Evolutionary conservation across 148 eudicot species (phyloP).

Genomic region (Oxyria digyna): DNA sequence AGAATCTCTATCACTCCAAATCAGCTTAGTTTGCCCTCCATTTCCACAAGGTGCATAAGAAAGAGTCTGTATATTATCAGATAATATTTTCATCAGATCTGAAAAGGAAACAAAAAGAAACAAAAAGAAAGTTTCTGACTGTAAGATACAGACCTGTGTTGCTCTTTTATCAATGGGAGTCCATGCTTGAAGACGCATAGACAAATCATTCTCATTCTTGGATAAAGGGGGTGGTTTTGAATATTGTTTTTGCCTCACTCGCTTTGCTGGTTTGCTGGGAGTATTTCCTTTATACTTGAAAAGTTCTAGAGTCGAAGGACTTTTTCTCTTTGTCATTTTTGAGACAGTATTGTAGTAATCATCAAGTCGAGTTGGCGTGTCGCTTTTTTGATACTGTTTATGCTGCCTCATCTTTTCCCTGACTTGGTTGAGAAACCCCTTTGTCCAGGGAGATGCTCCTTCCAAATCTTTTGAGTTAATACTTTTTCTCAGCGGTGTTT

Average conservation of each 20-base stretch:
- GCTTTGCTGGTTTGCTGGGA: conserved; percentile 30
- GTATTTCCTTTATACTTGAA: conserved; percentile 57
- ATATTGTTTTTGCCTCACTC: conserved; percentile 36
- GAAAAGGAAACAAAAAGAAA: not conserved
- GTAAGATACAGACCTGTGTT: conserved; percentile 39
- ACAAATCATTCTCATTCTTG: conserved; percentile 37
- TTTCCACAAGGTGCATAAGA: conserved; percentile 56
- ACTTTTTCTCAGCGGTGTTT: conserved; percentile 65
- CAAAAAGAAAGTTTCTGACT: not conserved
- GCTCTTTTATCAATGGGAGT: conserved; percentile 90
- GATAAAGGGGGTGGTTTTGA: conserved; percentile 23
- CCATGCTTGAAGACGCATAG: conserved; percentile 21
- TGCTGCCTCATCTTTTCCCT: conserved; percentile 67
- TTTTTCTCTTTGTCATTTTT: conserved; percentile 55
- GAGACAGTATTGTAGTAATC: conserved; percentile 20
- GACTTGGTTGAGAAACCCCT: conserved; percentile 74
- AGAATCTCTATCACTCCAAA: conserved; percentile 47
- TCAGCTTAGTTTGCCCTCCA: conserved; percentile 72
- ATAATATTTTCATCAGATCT: not conserved
- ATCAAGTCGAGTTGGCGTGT: conserved; percentile 31
- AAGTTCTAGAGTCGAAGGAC: conserved; percentile 72
- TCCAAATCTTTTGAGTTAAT: conserved; percentile 39
- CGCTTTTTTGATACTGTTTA: conserved; percentile 42
- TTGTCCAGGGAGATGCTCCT: conserved; percentile 90
- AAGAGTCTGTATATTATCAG: conserved; percentile 42